Evolutionary conservation across 2,329 filamentous ascomycete species (phyloP), one percentile per base, ranked within the genome.

Genomic region (Aspergillus caelatus): DNA sequence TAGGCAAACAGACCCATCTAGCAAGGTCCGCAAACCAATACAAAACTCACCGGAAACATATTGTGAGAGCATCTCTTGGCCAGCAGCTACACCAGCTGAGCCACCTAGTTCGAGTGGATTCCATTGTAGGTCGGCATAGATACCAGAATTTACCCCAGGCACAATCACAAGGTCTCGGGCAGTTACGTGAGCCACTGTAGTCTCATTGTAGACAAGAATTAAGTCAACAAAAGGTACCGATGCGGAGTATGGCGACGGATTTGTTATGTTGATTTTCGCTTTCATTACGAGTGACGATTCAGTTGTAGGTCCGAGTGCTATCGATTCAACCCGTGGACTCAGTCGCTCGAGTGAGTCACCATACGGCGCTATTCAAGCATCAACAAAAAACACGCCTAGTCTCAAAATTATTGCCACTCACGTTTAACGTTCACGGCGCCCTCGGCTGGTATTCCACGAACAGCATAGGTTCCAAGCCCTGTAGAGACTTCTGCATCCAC

Each of bases 401-500:
- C 65, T 70, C 36, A 34, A 53, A 64, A 68, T 69, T 65, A 69
- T 68, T 67, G 69, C 65, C 72, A 92, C 94, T 88, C 90, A 97
- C 93, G 91, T 87, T 96, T 96, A 82, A 98, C 88, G 79, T 91
- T 91, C 74, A 99, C 89, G 73, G 89, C 87, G 71, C 95, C 94
- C 82, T 93, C 85, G 50, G 77, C 93, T 55, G 94, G 94, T 72
- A 99, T 90, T 69, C 90, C 88, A 77, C 92, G 92, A 72, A 98
- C 82, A 60, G 90, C 85, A 73, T 98, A 86, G 70, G 89, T 83
- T 56, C 95, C 95, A 67, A 99, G 83, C 30, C 91, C 89, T 34
- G 94, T 97, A 63, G 88, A 84, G 58, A 97, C 87, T 72, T 91
- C 88, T 67, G 94, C 91, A 77, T 96, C 92, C 62, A 98, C 93